Conservation (phyloP, 495 filamentous ascomycete species). For the Hyaloscypha hepaticicola region DNA sequence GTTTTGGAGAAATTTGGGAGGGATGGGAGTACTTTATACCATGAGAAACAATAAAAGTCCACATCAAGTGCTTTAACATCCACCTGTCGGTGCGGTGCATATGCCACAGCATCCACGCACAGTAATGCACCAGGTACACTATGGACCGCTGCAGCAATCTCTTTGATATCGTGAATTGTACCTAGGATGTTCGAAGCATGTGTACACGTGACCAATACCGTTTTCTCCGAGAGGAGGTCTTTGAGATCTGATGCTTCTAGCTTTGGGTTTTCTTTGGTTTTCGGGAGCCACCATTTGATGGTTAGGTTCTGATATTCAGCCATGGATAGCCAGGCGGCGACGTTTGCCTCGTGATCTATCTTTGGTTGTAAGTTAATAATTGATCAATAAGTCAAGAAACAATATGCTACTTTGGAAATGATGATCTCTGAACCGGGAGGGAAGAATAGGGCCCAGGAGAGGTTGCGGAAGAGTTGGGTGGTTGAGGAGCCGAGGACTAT, state of each 20-base stretch:
- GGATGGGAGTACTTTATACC: conserved; percentile 59
- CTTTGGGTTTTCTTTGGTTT: conserved; percentile 47
- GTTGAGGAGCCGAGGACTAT: conserved; percentile 65
- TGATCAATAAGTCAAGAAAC: no score
- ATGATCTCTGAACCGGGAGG: conserved; percentile 61
- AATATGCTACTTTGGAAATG: no score
- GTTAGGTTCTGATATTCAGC: conserved; percentile 53
- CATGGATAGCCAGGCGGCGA: conserved; percentile 65
- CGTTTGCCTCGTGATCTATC: conserved; percentile 73
- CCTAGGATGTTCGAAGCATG: conserved; percentile 72
- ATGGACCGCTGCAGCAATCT: conserved; percentile 54
- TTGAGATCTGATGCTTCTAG: conserved; percentile 53
- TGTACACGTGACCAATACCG: conserved; percentile 65
- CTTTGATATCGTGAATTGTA: conserved; percentile 61
- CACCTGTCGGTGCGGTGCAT: conserved; percentile 65
- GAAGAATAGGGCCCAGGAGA: conserved; percentile 59
- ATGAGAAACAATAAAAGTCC: conserved; percentile 73
- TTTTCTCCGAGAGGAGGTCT: conserved; percentile 55
- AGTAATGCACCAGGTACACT: conserved; percentile 40
- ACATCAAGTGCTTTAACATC: conserved; percentile 65
- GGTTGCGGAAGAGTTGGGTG: conserved; percentile 71
- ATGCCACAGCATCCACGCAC: conserved; percentile 64
- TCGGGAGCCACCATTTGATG: conserved; percentile 66
- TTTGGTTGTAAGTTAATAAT: no score
- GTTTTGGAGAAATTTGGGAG: neutral